These are phyloP conservation scores for Talaromyces sp. DNA, from an alignment of 2,329 filamentous ascomycete genomes.

Conservation along the genomic window DNA sequence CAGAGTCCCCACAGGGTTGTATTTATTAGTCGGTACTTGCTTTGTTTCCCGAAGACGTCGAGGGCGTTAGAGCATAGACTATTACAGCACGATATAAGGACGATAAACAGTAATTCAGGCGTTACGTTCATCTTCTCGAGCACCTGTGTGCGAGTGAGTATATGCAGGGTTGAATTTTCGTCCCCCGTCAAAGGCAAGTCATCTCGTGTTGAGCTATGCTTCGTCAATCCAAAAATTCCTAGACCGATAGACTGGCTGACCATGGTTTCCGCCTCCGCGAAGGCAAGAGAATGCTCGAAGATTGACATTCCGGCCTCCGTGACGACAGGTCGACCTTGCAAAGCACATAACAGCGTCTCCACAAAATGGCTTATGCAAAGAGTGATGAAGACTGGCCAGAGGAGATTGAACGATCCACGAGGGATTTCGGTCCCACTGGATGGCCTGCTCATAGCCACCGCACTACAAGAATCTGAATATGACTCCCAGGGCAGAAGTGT, in stretches of 20 bases:
- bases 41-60: conserved; percentile 75
- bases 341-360: conserved; percentile 80
- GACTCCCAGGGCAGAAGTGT: conserved; percentile 68
- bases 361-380: conserved; percentile 75
- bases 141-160: conserved; percentile 53
- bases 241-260: conserved; percentile 76
- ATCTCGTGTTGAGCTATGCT: conserved; percentile 41
- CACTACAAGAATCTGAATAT: conserved; percentile 70
- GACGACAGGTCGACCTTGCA: conserved; percentile 75
- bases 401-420: conserved; percentile 71
- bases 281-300: conserved; percentile 93
- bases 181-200: conserved; percentile 41
- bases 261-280: conserved; percentile 89
- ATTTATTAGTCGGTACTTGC: conserved; percentile 74
- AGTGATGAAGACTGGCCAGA: conserved; percentile 51
- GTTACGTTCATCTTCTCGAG: conserved; percentile 80
- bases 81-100: conserved; percentile 83
- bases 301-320: conserved; percentile 94
- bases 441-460: conserved; percentile 66
- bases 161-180: conserved; percentile 33
- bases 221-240: conserved; percentile 57
- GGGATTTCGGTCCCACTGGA: conserved; percentile 53
- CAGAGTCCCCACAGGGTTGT: conserved; percentile 87
- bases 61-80: conserved; percentile 81
- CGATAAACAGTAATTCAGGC: conserved; percentile 81